Evolutionary conservation across 202 grass and related monocot genomes (phyloP).

Genomic region (Zoysia matrella): DNA sequence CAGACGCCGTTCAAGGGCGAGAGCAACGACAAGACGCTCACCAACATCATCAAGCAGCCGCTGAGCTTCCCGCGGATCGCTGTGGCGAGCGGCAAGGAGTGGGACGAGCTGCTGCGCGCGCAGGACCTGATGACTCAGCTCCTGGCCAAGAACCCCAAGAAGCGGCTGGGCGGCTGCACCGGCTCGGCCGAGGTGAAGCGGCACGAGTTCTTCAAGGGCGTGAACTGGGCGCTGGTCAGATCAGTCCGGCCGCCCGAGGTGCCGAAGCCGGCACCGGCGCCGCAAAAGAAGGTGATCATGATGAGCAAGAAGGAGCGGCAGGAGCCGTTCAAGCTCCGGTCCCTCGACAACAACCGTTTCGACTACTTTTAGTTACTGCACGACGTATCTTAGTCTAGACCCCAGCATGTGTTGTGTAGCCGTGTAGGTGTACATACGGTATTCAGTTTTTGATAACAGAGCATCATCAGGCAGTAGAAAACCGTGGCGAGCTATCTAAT

Average conservation of each 20-base stretch:
- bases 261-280: slow-evolving; percentile 26
- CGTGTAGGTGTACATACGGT: slow-evolving; percentile 10
- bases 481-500: no score
- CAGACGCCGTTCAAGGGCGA: slow-evolving; percentile 88
- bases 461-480: no score
- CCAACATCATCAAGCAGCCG: slow-evolving; percentile 85
- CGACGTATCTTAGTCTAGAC: not conserved
- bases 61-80: slow-evolving; percentile 53
- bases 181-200: slow-evolving; percentile 83
- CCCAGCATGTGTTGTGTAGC: not conserved
- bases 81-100: slow-evolving; percentile 28
- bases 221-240: slow-evolving; percentile 92
- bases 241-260: slow-evolving; percentile 83
- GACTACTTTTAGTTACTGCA: slow-evolving; percentile 63
- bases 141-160: slow-evolving; percentile 76
- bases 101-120: slow-evolving; percentile 58
- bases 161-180: slow-evolving; percentile 66
- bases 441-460: not conserved
- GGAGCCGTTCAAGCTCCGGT: slow-evolving; percentile 52
- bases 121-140: slow-evolving; percentile 77
- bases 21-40: slow-evolving; percentile 77
- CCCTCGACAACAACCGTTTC: slow-evolving; percentile 34
- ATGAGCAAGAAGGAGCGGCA: slow-evolving; percentile 65
- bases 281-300: slow-evolving; percentile 41
- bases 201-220: slow-evolving; percentile 79